Conservation (phyloP, 1,284 basidiomycete species). For the Irpex sp. region DNA sequence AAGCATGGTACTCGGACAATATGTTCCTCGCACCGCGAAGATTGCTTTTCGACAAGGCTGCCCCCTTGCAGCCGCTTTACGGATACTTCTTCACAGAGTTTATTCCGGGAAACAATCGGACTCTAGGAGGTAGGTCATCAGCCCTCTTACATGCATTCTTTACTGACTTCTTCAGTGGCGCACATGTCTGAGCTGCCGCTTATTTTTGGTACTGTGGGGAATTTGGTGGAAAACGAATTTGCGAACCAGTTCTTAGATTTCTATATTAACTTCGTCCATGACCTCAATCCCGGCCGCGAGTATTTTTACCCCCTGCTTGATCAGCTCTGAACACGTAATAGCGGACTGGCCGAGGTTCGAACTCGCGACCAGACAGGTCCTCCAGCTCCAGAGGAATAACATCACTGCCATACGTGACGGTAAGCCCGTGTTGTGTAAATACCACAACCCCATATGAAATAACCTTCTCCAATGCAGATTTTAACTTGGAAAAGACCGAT, state of each 20-base stretch:
- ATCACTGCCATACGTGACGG: conserved; percentile 21
- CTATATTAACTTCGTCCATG: conserved; percentile 19
- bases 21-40: conserved; percentile 49
- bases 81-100: conserved; percentile 52
- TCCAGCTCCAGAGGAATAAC: conserved; percentile 22
- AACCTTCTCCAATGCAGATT: conserved; percentile 3
- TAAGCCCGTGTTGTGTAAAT: conserved; percentile 5
- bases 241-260: conserved; percentile 17
- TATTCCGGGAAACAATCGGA: conserved; percentile 3
- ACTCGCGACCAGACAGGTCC: conserved; percentile 9
- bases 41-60: conserved; percentile 42
- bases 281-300: conserved; percentile 20
- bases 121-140: conserved; percentile 1
- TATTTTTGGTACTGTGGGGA: conserved; percentile 16
- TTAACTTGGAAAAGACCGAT: conserved; percentile 9
- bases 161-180: conserved; percentile 4
- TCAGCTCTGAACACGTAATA: not conserved
- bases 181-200: conserved; percentile 17
- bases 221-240: conserved; percentile 13
- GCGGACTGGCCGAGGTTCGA: not conserved
- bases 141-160: not conserved
- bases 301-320: not conserved
- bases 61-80: conserved; percentile 43
- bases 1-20: conserved; percentile 50
- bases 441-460: not conserved